Evolutionary conservation across 1,284 basidiomycete genomes (phyloP), one percentile per base, ranked within the genome.

Genomic region (Ceratobasidium sp.): DNA sequence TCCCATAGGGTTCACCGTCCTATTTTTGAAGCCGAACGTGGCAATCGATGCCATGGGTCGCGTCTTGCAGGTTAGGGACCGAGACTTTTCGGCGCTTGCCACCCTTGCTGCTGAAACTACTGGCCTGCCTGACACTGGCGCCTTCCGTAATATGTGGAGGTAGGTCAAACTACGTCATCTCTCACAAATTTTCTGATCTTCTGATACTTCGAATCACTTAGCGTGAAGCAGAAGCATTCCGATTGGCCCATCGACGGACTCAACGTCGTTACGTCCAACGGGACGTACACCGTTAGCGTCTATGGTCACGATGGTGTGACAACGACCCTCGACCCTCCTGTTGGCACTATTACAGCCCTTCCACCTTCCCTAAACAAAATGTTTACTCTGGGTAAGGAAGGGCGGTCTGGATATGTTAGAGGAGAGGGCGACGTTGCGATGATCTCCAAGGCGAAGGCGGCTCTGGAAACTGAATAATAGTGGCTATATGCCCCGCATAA

Each of bases 71-170:
- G 80, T 88, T 46, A 55, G 81, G 4, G 77, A 83, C 5, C 78
- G 78, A 18, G 87, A 88, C 80, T 86, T 85, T 75, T 77, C 81
- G 10, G 83, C 83, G 4, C 81, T 89, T 52, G 69, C 83, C 0
- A 78, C 77, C 2, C 82, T 88, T 46, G 85, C 85, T 1, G 71
- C 81, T 48, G 75, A 82, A 38, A 78, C 80, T 41, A 81, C 82
- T 5, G 81, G 54, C 10, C 69, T 84, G 6, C 83, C 83, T 4
- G 77, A 81, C 10, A 83, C 88, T 0, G 86, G 83, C 2, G 79
- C 73, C 14, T 88, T 87, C 81, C 81, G 85, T 79, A 88, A 88
- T 79, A 84, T 84, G 20, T 88, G 88, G 87, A 64, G 73, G 73
- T 76, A 23, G 12, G 73, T 30, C 27, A 10, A n/a, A 8, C n/a